Conservation (phyloP, 2,329 filamentous ascomycete species). For the Penicillium occitanis region DNA sequence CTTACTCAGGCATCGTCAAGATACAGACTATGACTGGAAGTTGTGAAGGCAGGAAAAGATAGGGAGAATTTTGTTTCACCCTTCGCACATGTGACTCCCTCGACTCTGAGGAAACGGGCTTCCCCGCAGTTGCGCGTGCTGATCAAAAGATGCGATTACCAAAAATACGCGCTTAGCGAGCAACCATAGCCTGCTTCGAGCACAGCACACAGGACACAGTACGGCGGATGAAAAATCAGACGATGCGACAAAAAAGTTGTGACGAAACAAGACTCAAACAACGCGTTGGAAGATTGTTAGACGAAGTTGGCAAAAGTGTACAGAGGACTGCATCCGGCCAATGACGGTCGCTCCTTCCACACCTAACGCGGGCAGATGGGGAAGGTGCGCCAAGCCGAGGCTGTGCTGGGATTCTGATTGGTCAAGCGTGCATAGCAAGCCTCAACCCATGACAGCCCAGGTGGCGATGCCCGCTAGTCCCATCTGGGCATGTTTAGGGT, state of each 20-base stretch:
- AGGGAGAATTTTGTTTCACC: background rate
- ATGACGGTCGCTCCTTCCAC: background rate
- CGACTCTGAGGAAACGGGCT: background rate
- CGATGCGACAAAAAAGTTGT: background rate
- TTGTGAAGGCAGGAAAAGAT: background rate
- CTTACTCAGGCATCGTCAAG: slow-evolving; percentile 20
- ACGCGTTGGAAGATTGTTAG: background rate
- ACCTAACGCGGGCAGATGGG: background rate
- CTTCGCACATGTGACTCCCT: background rate
- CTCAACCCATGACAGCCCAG: slow-evolving; percentile 10
- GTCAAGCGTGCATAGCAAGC: background rate
- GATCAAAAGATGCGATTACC: background rate
- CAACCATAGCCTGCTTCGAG: background rate
- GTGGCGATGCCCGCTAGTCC: slow-evolving; percentile 15
- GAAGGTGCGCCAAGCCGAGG: slow-evolving; percentile 11
- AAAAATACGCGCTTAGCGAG: background rate
- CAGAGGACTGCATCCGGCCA: background rate
- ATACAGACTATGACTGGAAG: background rate
- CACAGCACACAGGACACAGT: background rate
- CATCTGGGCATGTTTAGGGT: background rate
- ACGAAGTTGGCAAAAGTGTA: background rate
- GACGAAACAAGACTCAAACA: background rate
- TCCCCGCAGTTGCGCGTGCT: slow-evolving; percentile 9
- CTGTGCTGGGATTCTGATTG: slow-evolving; percentile 13
- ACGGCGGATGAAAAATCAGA: background rate